phyloP scores from a whole-genome alignment of 2,329 filamentous ascomycete genomes.

The Ceratocystis cubensis region DNA sequence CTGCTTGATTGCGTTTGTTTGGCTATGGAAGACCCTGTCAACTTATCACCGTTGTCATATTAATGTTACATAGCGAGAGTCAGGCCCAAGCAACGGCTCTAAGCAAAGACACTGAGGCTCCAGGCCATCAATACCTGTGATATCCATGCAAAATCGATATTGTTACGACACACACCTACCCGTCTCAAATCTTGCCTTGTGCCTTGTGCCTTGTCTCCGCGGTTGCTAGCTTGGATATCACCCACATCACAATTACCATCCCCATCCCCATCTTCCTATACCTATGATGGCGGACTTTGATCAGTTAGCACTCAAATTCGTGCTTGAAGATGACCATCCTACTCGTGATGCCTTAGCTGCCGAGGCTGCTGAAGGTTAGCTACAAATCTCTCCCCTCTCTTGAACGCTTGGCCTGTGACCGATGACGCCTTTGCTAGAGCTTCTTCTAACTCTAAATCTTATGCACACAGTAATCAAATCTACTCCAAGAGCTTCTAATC shows the following conservation, averaged over 20 bases:
- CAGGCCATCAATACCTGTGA: too few relatives aligned
- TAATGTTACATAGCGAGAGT: background rate
- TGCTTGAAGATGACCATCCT: constrained; percentile 38
- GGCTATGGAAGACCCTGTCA: background rate
- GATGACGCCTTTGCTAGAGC: background rate
- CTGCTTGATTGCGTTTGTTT: background rate
- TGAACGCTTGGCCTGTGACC: background rate
- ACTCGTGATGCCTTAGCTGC: constrained; percentile 32
- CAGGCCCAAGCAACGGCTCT: background rate
- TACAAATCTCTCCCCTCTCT: background rate
- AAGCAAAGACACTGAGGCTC: background rate
- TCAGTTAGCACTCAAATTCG: constrained; percentile 42
- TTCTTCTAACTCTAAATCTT: background rate
- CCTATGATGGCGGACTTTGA: constrained; percentile 38
- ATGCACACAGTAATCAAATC: constrained; percentile 29
- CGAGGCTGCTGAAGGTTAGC: constrained; percentile 35
- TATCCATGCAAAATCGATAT: too few relatives aligned
- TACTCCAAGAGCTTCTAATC: constrained; percentile 33
- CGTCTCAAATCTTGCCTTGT: too few relatives aligned
- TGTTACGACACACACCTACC: too few relatives aligned
- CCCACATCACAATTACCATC: background rate
- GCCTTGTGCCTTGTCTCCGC: too few relatives aligned
- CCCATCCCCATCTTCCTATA: background rate
- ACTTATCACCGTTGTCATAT: background rate
- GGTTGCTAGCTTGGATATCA: too few relatives aligned